phyloP scores from a whole-genome alignment of 108 stramenopile genomes.

The Nitzschia putrida region DNA sequence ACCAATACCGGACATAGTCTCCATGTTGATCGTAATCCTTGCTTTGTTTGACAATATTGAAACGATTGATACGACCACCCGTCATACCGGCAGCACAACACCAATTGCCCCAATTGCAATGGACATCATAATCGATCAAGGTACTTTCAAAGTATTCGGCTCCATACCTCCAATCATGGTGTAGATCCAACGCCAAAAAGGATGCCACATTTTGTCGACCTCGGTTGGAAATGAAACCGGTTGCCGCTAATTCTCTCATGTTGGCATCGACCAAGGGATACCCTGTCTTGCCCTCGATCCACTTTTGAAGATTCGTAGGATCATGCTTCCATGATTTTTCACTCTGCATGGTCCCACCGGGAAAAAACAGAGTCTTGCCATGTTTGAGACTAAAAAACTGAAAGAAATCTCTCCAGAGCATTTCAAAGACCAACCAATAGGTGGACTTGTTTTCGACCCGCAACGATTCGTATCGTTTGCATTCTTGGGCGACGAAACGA shows the following conservation, averaged over 20 bases:
- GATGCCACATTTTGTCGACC: slow-evolving; percentile 95
- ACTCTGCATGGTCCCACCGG: slow-evolving; percentile 66
- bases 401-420: slow-evolving; percentile 96
- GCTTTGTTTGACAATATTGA: slow-evolving; percentile 94
- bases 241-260: slow-evolving; percentile 94
- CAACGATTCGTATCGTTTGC: slow-evolving; percentile 80
- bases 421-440: slow-evolving; percentile 97
- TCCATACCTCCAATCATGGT: slow-evolving; percentile 95
- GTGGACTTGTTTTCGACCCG: slow-evolving; percentile 92
- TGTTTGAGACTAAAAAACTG: slow-evolving; percentile 90
- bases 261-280: slow-evolving; percentile 97
- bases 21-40: slow-evolving; percentile 95
- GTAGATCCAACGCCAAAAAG: slow-evolving; percentile 91
- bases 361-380: slow-evolving; percentile 81
- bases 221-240: slow-evolving; percentile 98
- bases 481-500: slow-evolving; percentile 79
- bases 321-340: slow-evolving; percentile 62
- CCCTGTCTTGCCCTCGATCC: slow-evolving; percentile 85
- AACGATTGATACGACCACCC: slow-evolving; percentile 88
- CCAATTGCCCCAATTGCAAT: slow-evolving; percentile 97
- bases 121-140: slow-evolving; percentile 94
- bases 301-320: slow-evolving; percentile 60
- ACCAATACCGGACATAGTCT: slow-evolving; percentile 94
- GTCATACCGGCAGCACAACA: slow-evolving; percentile 88
- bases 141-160: slow-evolving; percentile 91